Evolutionary conservation across 2,329 filamentous ascomycete genomes (phyloP).

Genomic region (Aurifilum marmelostoma): DNA sequence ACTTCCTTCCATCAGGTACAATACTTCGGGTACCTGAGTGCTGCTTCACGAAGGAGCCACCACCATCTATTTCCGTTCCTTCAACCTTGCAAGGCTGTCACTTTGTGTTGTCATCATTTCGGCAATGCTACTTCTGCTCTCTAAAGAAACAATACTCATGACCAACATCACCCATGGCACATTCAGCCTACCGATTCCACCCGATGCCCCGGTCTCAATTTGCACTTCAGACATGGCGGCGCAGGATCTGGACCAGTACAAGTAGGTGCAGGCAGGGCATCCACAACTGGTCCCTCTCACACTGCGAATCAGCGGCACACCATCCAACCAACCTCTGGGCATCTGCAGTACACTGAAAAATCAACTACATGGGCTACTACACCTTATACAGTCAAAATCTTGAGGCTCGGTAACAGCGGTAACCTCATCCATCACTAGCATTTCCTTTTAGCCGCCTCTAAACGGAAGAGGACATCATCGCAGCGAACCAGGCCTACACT

Average conservation of each 20-base stretch:
- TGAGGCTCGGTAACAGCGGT: not conserved
- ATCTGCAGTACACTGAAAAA: not conserved
- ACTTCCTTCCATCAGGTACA: not conserved
- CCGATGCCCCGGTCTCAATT: not conserved
- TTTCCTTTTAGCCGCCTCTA: not conserved
- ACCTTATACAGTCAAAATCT: not conserved
- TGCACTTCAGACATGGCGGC: not conserved
- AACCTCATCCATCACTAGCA: not conserved
- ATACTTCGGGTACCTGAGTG: no score
- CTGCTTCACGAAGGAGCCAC: not conserved
- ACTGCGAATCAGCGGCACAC: not conserved
- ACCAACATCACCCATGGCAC: not conserved
- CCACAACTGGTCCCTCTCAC: not conserved
- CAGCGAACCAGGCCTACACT: not conserved
- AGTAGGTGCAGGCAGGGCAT: not conserved
- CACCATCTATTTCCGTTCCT: not conserved
- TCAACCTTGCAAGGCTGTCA: not conserved
- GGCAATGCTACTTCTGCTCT: not conserved
- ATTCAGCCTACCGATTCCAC: not conserved
- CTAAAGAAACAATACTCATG: not conserved
- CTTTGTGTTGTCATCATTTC: not conserved
- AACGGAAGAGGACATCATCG: not conserved
- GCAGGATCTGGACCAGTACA: not conserved
- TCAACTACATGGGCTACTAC: not conserved
- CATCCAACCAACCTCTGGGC: slow-evolving; percentile 1